Evolutionary conservation across 371 early-diverging fungal species (phyloP), one percentile per base, ranked within the genome.

Genomic region (Mortierella sp.): DNA sequence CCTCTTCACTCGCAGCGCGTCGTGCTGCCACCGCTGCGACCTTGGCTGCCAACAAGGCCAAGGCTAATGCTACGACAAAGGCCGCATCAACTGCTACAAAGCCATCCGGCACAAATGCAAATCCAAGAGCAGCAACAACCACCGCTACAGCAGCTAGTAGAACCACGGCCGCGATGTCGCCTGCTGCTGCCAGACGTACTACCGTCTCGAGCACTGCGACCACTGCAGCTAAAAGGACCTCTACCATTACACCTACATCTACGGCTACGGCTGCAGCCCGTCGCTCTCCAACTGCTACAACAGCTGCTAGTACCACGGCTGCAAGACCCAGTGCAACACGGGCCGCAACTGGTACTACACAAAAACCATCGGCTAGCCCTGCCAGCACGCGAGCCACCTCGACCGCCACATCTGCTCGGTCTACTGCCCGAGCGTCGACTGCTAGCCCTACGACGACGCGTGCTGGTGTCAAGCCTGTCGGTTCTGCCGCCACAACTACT

Each of bases 1-100:
- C 75, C 17, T 46, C 50, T 32, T 27, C 64, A 19, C 28, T 44
- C n/a, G 69, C 73, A n/a, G 67, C 65, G 27, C 76, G 76, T 57
- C 76, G 70, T 9, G 58, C 61, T 43, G 60, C 65, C 39, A 39
- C 59, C 19, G 59, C 60, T 27, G 48, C 60, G 7, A 24, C 63
- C 27, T 6, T 42, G 11, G 59, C 59, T 48, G 52, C 60, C 44
- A 65, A 23, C 47, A 66, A 66, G 55, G 14, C 72, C 57, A 66
- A 55, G 48, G 26, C 59, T 21, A 47, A 43, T 12, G 19, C 72
- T 27, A 2, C 55, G 2, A 6, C 34, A 1, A 71, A 49, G 27
- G 12, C 67, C 3, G 24, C 51, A 15, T 37, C 42, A 31, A 52
- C 64, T 9, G 5, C 64, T 12, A 24, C 53, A 3, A 24, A 54